Evolutionary conservation across 1,284 basidiomycete genomes (phyloP), one percentile per base, ranked within the genome.

Genomic region (Schizophyllum commune): DNA sequence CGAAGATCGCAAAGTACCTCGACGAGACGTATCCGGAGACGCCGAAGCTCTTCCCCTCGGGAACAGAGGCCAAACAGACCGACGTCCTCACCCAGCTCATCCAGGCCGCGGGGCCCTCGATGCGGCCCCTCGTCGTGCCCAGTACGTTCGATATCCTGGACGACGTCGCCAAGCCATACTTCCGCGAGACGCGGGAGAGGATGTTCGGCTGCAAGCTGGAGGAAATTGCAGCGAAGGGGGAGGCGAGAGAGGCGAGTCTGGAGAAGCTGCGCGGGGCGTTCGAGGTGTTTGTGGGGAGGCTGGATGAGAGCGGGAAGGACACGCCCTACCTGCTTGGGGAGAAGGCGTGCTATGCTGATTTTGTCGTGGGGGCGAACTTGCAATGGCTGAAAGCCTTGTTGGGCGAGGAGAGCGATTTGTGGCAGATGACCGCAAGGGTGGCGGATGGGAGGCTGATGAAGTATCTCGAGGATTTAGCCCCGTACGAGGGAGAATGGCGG

Each of bases 11-110:
- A 0, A 65, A 71, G 17, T 81, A 80, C 65, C 67, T 82, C 27
- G 81, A 83, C 56, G 65, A 70, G 13, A 72, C 73, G 2, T 81
- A 79, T 63, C 76, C 78, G 0, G 68, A 73, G n/a, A 73, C 72
- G 0, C 76, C 73, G 0, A 60, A 60, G 13, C 60, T 78, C n/a
- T 70, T 82, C 55, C 76, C 76, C 1, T 19, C 64, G 0, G 68
- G 69, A 20, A 71, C 73, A 1, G 56, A 67, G 11, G 72, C 67
- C 4, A 58, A 79, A 6, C 71, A 77, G 56, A 59, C 58, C 2
- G 13, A 47, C 2, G 17, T 47, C 17, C 17, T 47, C 39, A 47
- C 9, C 4, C 13, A 47, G 17, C 39, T 47, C 39, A 17, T 47
- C 39, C 39, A 47, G 39, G 17, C 9, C 39, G 39, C 39, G 13